Percentiles rank a stretch among this genome's conserved stretches.
phyloP scores from a whole-genome alignment of 2,329 filamentous ascomycete species.

The Ophiocordyceps robertsii region DNA sequence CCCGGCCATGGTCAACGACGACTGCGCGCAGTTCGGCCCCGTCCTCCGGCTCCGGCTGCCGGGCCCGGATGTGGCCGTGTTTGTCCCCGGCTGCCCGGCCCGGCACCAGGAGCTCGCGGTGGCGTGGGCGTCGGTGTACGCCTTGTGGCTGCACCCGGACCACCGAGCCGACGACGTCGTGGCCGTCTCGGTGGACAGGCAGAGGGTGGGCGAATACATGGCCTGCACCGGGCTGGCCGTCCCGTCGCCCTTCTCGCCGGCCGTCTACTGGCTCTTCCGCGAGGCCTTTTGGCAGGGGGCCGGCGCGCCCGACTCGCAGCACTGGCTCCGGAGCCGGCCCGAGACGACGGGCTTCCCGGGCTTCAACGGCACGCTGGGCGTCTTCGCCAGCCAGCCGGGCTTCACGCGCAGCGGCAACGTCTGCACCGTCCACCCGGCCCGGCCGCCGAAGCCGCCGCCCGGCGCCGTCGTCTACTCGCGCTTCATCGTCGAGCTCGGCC shows the following conservation, averaged over 20 bases:
- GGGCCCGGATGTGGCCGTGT: neutral
- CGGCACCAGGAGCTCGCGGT: neutral
- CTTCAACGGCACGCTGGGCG: conserved; percentile 10
- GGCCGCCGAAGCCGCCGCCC: conserved; percentile 11
- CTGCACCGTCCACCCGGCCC: conserved; percentile 13
- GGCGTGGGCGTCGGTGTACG: conserved; percentile 5
- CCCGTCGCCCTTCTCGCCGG: conserved; percentile 1
- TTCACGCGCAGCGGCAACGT: conserved; percentile 14
- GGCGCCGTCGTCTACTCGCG: conserved; percentile 12
- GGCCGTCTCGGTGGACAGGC: conserved; percentile 3
- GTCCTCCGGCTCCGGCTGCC: neutral
- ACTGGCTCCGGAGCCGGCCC: conserved; percentile 11
- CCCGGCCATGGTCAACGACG: conserved; percentile 4
- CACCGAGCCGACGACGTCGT: conserved; percentile 3
- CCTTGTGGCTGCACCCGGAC: conserved; percentile 5
- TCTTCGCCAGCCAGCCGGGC: conserved; percentile 11
- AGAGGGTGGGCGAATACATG: neutral
- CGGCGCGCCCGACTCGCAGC: conserved; percentile 11
- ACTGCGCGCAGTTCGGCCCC: neutral
- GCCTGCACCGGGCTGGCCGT: neutral
- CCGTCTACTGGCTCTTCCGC: conserved; percentile 9
- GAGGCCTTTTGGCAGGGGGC: conserved; percentile 13
- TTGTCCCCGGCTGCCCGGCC: neutral
- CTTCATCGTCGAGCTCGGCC: conserved; percentile 12
- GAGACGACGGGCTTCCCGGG: conserved; percentile 11